These are phyloP conservation scores for Ustilago trichophora DNA, from an alignment of 1,284 basidiomycete species.

Conservation along the genomic window DNA sequence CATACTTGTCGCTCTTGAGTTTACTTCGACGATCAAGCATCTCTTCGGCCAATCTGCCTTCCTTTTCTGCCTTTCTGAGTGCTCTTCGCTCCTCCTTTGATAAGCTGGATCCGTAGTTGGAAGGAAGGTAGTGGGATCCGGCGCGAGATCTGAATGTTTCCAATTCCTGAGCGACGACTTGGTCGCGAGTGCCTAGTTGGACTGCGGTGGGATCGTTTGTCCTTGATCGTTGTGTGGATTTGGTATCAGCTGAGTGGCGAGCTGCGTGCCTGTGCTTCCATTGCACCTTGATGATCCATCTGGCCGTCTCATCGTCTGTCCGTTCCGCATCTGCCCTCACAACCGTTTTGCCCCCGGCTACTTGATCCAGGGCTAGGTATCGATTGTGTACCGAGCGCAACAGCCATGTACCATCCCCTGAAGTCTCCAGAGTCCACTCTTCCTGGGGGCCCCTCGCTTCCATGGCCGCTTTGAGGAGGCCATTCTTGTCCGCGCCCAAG, in stretches of 20 bases:
- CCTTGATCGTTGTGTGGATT: constrained; percentile 1
- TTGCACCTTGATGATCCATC: constrained; percentile 49
- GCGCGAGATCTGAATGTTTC: constrained; percentile 25
- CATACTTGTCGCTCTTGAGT: constrained; percentile 44
- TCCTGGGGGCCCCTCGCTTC: constrained; percentile 62
- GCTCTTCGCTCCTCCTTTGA: constrained; percentile 39
- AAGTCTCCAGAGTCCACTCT: constrained; percentile 42
- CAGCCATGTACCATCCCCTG: constrained; percentile 2
- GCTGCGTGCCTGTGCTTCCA: constrained; percentile 59
- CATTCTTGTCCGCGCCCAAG: constrained; percentile 47
- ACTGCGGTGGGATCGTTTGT: constrained; percentile 31
- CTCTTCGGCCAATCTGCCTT: constrained; percentile 59
- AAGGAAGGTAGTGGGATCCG: constrained; percentile 31
- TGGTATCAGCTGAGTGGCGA: constrained; percentile 13
- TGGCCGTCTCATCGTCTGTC: constrained; percentile 6
- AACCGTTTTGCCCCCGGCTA: constrained; percentile 35
- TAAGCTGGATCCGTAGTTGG: constrained; percentile 18
- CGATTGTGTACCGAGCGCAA: constrained; percentile 45
- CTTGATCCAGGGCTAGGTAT: constrained; percentile 45
- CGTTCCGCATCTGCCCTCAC: constrained; percentile 47
- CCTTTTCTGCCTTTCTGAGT: constrained; percentile 53
- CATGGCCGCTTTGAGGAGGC: constrained; percentile 36
- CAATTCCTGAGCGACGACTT: constrained; percentile 24
- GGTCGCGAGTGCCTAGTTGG: constrained; percentile 10
- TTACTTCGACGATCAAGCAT: constrained; percentile 58